Evolutionary conservation across 441 rosid genomes (phyloP), one percentile per base, ranked within the genome.

Genomic region (Adansonia gregorii): DNA sequence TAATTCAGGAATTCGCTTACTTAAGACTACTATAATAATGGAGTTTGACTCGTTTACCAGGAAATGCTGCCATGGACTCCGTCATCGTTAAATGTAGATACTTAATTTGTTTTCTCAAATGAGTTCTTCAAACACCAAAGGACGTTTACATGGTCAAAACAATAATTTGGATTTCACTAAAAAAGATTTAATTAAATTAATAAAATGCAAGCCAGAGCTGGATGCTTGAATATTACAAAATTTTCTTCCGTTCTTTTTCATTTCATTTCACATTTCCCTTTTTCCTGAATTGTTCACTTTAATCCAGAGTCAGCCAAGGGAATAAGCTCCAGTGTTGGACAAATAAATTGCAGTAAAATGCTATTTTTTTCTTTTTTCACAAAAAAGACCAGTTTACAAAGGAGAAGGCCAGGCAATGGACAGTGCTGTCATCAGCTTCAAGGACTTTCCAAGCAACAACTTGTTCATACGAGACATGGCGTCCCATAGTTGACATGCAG

Each of bases 321-420:
- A 27, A 69, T 35, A 72, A 54, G 2, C 55, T 55, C 55, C 55
- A 74, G 72, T 11, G 59, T 43, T 2, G 74, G 71, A 51, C 31
- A 70, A 27, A 51, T 35, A 68, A 76, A 81, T 64, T 78, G 73
- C 51, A 31, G 8, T n/a, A 67, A 72, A 17, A 60, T 70, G 67
- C n/a, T 55, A 11, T 49, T 49, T 8, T 63, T 76, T 94, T 55
- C 14, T 49, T 49, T 8, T 63, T 76, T 94, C 93, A 94, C 88
- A 93, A 88, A 85, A 94, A 94, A 78, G 98, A 93, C 98, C 98
- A 94, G 89, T 94, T 94, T 15, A 92, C 85, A 77, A 94, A 94
- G 4, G 93, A 86, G 86, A 94, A 92, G 64, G 98, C 97, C 52
- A 94, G 86, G 82, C 98, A 94, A 70, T 94, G 98, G 59, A 94